phyloP scores from a whole-genome alignment of 345 rosid genomes.

The Syzygium jambos region DNA sequence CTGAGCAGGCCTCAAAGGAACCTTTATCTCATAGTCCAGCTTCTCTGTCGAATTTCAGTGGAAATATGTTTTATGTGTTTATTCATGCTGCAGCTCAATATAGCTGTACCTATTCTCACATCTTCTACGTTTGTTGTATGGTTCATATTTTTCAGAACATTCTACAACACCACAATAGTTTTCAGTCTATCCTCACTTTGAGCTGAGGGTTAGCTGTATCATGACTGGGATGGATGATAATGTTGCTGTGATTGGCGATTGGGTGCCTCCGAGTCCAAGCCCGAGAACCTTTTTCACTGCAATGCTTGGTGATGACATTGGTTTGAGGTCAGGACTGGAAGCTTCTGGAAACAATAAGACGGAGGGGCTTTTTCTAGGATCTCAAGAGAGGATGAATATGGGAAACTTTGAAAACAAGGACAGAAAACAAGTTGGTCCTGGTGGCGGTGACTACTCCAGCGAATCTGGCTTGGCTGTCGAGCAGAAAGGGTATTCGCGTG shows the following conservation, averaged over 20 bases:
- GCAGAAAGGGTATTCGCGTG: slow-evolving; percentile 39
- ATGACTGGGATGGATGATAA: slow-evolving; percentile 74
- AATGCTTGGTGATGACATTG: slow-evolving; percentile 34
- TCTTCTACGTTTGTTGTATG: not conserved
- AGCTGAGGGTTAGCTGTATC: slow-evolving; percentile 7
- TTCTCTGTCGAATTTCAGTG: not conserved
- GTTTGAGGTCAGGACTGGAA: slow-evolving; percentile 31
- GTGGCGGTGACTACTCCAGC: slow-evolving; percentile 5
- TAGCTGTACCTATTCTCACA: not conserved
- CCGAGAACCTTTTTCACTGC: slow-evolving; percentile 50
- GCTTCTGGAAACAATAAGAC: slow-evolving; percentile 17
- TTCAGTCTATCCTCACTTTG: slow-evolving; percentile 4
- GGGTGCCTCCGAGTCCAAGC: slow-evolving; percentile 72
- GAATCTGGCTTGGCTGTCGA: slow-evolving; percentile 24
- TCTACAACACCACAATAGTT: not conserved
- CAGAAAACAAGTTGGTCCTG: slow-evolving; percentile 11
- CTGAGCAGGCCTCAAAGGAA: not conserved
- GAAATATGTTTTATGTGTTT: not conserved
- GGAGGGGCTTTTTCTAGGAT: slow-evolving; percentile 23
- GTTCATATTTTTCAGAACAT: slow-evolving; percentile 3
- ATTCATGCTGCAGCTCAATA: not conserved
- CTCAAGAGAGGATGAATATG: slow-evolving; percentile 13
- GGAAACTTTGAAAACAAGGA: slow-evolving; percentile 23
- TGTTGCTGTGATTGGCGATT: slow-evolving; percentile 69
- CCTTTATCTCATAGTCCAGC: not conserved